These are phyloP conservation scores for Euclidium syriacum DNA, from an alignment of 345 rosid species.

Conservation along the genomic window DNA sequence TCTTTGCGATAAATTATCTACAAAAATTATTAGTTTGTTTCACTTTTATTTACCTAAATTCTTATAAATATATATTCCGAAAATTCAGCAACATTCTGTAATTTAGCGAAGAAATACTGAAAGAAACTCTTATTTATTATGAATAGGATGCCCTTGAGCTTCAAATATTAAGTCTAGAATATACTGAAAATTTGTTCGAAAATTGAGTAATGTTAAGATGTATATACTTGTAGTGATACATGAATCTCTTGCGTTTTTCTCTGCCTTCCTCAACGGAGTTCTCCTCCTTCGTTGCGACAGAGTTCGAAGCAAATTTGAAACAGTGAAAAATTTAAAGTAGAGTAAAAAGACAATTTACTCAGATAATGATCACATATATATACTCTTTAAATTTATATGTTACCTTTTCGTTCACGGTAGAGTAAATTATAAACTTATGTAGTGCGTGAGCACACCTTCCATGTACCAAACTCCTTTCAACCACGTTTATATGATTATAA, in stretches of 20 bases:
- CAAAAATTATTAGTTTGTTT: no score
- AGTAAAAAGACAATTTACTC: neutral
- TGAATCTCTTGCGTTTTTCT: constrained; percentile 57
- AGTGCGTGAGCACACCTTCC: neutral
- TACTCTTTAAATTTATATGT: neutral
- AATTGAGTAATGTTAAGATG: no score
- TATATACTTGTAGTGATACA: no score
- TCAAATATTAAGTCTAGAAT: constrained; percentile 39
- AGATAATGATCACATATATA: neutral
- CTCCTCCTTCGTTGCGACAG: constrained; percentile 35
- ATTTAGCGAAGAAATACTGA: no score
- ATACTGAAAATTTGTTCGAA: constrained; percentile 48
- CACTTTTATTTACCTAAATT: no score
- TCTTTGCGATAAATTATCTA: no score
- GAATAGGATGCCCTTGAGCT: constrained; percentile 66
- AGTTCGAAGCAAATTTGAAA: neutral
- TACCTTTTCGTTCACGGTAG: neutral
- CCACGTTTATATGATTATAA: neutral
- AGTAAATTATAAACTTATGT: neutral
- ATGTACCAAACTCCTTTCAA: neutral
- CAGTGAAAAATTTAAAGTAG: neutral
- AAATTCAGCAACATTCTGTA: no score
- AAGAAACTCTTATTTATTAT: no score
- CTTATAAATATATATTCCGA: no score
- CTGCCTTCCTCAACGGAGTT: constrained; percentile 53